Evolutionary conservation across 2,329 filamentous ascomycete genomes (phyloP).

Genomic region (Chrysoporthe cubensis): DNA sequence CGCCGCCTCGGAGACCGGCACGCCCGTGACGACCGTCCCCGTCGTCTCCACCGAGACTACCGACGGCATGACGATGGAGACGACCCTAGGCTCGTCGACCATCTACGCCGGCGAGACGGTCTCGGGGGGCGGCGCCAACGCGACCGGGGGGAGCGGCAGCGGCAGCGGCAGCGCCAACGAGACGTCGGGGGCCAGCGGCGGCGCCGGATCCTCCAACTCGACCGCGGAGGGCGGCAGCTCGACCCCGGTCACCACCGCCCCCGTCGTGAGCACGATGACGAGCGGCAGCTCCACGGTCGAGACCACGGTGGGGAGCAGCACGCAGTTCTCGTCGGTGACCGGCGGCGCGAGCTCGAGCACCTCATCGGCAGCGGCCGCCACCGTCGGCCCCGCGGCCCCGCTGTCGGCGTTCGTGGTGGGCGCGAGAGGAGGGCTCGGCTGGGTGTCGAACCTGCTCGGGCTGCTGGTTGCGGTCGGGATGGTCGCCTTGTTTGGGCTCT

Average conservation of each 20-base stretch:
- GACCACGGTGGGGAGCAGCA: slow-evolving; percentile 12
- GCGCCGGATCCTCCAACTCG: too few species aligned
- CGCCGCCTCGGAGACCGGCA: not conserved
- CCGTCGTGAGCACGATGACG: slow-evolving; percentile 15
- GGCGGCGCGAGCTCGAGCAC: slow-evolving; percentile 1
- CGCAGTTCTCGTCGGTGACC: not conserved
- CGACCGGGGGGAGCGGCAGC: too few species aligned
- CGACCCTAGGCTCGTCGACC: not conserved
- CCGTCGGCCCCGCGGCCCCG: not conserved
- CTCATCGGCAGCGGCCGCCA: slow-evolving; percentile 6
- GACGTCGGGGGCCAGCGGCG: not conserved
- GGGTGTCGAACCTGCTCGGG: not conserved
- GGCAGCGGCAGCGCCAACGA: not conserved
- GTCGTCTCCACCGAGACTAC: slow-evolving; percentile 7
- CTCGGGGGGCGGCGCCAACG: not conserved
- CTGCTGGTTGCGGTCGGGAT: not conserved
- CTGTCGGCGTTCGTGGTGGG: not conserved
- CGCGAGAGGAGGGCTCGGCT: not conserved
- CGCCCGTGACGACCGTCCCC: not conserved
- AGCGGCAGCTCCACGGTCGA: not conserved
- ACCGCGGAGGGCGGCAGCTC: not conserved
- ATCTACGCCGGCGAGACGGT: not conserved
- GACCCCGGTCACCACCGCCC: not conserved
- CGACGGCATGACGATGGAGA: not conserved
- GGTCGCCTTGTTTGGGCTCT: not conserved